Base-by-base conservation (phyloP, 2,329 filamentous ascomycete genomes). In the Saccharata proteae region DNA sequence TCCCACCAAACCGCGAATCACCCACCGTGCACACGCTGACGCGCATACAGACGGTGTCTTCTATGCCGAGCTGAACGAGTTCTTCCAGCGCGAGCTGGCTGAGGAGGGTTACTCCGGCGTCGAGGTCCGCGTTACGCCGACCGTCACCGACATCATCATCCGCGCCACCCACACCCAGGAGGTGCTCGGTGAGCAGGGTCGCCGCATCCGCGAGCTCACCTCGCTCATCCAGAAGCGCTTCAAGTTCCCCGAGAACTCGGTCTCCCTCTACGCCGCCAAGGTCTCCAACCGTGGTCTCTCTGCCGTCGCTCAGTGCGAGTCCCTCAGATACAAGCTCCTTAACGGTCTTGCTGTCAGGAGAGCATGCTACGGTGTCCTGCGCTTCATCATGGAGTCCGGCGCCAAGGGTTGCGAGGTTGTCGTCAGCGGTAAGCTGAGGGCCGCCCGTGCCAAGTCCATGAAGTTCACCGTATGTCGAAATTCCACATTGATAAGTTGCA, bases 151-250 rank as follows among this genome's bases (percentile, higher is more conserved):
- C 71, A 96, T 96, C 77, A 96, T 98, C 77, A 93, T 98, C 76
- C 90, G 90, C 67, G 90, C 90, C 62, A 98, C 90, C 60, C 90
- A 98, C 80, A 98, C 90, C 61, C 90, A 98, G 74, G 92, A 98
- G 74, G 92, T 98, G 53, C 84, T 98, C 59, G 90, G 90, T 61
- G 90, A 98, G 80, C 90, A 98, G 77, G 90, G 90, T 59, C 86
- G 90, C 72, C 84, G 90, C 72, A 98, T 98, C 68, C 88, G 90
- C 66, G 90, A 98, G 77, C 85, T 98, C 68, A 98, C 90, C 63
- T 94, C 85, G 58, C 80, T 98, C 63, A 98, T 98, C 76, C 92
- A 98, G 76, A 96, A 98, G 82, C 86, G 90, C 62, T 98, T 98
- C 83, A 94, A 94, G 77, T 98, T 98, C 80, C 88, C 90, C 69